Evolutionary conservation across 768 basidiomycete genomes (phyloP).

Genomic region (Tricholoma matsutake): DNA sequence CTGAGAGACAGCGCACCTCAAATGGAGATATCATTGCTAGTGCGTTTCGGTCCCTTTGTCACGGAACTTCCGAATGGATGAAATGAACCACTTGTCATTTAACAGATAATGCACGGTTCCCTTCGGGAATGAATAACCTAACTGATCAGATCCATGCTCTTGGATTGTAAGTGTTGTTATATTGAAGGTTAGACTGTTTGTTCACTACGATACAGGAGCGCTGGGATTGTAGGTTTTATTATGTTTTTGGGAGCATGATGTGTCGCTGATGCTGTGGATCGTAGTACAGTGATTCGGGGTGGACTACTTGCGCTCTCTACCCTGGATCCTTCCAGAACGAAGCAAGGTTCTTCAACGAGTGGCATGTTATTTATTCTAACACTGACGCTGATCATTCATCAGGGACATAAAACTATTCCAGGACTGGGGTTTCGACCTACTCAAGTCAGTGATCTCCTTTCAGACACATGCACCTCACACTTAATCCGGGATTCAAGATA

Average conservation of each 20-base stretch:
- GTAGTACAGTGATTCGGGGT: slow-evolving; percentile 62
- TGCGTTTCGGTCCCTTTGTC: slow-evolving; percentile 17
- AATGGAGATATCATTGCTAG: slow-evolving; percentile 53
- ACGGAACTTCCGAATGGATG: neutral
- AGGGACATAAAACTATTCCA: slow-evolving; percentile 56
- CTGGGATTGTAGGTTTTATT: slow-evolving; percentile 35
- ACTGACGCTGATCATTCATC: slow-evolving; percentile 4
- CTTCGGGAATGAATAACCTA: slow-evolving; percentile 52
- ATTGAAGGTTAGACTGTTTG: neutral
- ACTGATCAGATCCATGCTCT: slow-evolving; percentile 54
- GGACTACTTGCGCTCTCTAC: slow-evolving; percentile 65
- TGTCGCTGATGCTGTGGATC: neutral
- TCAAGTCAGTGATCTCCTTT: slow-evolving; percentile 44
- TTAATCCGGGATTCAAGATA: slow-evolving; percentile 28
- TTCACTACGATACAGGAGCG: slow-evolving; percentile 26
- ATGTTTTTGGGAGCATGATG: neutral
- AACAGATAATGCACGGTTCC: slow-evolving; percentile 51
- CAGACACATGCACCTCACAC: neutral
- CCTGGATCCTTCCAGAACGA: slow-evolving; percentile 66
- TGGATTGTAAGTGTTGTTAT: slow-evolving; percentile 44
- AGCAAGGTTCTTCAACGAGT: neutral
- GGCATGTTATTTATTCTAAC: neutral
- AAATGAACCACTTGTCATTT: neutral
- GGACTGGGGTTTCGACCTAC: slow-evolving; percentile 65
- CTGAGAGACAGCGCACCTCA: slow-evolving; percentile 50